These are phyloP conservation scores for Apiospora koreana DNA, from an alignment of 2,329 filamentous ascomycete species.

Conservation along the genomic window DNA sequence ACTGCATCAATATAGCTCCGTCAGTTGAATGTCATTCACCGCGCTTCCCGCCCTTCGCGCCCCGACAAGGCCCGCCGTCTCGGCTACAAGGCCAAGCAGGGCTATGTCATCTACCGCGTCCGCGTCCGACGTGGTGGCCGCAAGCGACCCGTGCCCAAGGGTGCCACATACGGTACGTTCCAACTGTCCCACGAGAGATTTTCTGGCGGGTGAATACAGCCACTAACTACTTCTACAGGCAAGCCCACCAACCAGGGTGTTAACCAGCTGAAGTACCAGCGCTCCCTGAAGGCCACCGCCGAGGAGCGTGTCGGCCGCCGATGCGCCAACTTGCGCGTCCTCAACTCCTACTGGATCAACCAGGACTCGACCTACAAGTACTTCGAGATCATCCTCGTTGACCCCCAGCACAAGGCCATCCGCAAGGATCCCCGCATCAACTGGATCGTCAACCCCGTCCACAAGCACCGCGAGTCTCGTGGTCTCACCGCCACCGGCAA, in stretches of 20 bases:
- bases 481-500: conserved; percentile 98
- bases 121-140: conserved; percentile 98
- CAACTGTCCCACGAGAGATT: background rate
- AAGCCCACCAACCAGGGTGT: conserved; percentile 99
- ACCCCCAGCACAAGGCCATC: conserved; percentile 99
- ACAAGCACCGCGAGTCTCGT: conserved; percentile 99
- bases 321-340: conserved; percentile 97
- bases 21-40: conserved; percentile 99
- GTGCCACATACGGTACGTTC: conserved; percentile 93
- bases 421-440: conserved; percentile 99
- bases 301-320: conserved; percentile 99
- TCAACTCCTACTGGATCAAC: conserved; percentile 99
- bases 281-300: conserved; percentile 94
- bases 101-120: conserved; percentile 99
- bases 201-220: conserved; percentile 16
- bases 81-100: conserved; percentile 99
- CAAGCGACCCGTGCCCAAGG: conserved; percentile 95
- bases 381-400: conserved; percentile 99
- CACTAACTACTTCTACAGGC: conserved; percentile 57
- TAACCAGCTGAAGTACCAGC: conserved; percentile 99
- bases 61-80: conserved; percentile 99
- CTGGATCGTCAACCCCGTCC: conserved; percentile 99
- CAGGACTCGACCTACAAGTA: conserved; percentile 99
- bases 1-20: conserved; percentile 99
- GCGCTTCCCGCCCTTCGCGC: conserved; percentile 94